Percentiles rank a stretch among this genome's conserved stretches.
Evolutionary conservation across 2,329 filamentous ascomycete genomes (phyloP).

Genomic region (Coleophoma crateriformis): DNA sequence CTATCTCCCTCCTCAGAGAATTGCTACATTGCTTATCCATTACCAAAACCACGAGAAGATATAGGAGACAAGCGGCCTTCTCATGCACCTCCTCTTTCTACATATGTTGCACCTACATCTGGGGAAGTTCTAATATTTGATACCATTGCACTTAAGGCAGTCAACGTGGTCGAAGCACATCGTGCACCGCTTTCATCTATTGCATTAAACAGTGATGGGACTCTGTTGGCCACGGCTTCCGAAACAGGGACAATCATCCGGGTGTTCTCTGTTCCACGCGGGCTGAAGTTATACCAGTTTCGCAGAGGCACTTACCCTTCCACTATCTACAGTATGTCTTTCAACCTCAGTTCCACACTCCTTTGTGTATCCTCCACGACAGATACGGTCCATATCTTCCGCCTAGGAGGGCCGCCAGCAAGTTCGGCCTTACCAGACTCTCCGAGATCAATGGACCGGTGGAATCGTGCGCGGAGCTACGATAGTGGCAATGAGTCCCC

Average conservation of each 20-base stretch:
- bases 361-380: conserved; percentile 94
- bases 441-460: conserved; percentile 17
- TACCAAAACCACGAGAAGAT: conserved; percentile 68
- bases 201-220: conserved; percentile 87
- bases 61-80: conserved; percentile 54
- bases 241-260: conserved; percentile 97
- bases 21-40: conserved; percentile 90
- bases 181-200: conserved; percentile 87
- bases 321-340: conserved; percentile 97
- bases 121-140: conserved; percentile 94
- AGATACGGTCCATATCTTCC: conserved; percentile 96
- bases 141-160: conserved; percentile 79
- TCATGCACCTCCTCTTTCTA: conserved; percentile 77
- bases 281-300: conserved; percentile 94
- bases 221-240: conserved; percentile 85
- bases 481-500: conserved; percentile 52
- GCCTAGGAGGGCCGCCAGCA: conserved; percentile 50
- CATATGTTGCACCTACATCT: conserved; percentile 76
- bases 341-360: conserved; percentile 89
- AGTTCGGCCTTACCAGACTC: conserved; percentile 28
- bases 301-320: conserved; percentile 91
- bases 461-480: conserved; percentile 36
- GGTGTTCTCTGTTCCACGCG: conserved; percentile 87
- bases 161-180: conserved; percentile 94
- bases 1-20: conserved; percentile 92